Base-by-base conservation (phyloP, 805 yeast species). In the Zygosaccharomyces pseudorouxii region DNA sequence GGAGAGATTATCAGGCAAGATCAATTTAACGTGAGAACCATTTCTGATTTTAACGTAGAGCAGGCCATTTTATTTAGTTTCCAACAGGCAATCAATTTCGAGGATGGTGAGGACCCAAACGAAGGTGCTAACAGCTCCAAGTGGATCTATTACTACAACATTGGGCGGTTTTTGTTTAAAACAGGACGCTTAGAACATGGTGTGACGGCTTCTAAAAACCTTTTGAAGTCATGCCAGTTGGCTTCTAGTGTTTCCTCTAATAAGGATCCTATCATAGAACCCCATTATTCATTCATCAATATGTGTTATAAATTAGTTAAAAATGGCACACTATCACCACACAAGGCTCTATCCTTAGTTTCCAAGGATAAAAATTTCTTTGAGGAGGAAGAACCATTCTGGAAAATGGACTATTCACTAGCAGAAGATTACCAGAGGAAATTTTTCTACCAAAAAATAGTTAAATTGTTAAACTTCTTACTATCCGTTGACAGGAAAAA, bases 251-350 rank as follows among this genome's bases (percentile, higher is more conserved):
- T 38, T 6, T 59, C 69, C 2, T 63, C 75, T 2, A 55, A 65
- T 3, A 71, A 72, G 42, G 93, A 85, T 35, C 75, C 77, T 1
- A 70, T 83, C 2, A 68, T 90, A 38, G 97, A 90, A 57, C 92
- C 97, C 0, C 89, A 85, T 59, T 89, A 89, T 58, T 71, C 73
- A 38, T 63, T 84, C 3, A 74, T 86, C 37, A 74, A 87, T 0
- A 51, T 77, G 29, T 58, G 78, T 4, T 82, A 76, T 67, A 89
- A 89, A 61, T 74, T 74, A 42, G 79, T 75, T 8, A 70, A 68
- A 31, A 18, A 30, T 0, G 75, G 65, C 0, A 46, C 60, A 14
- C 18, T 86, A 0, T 42, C 63, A 1, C 52, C 70, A 0, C 56
- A 51, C 0, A 63, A 61, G 1, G 88, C 79, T 0, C 12, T 77